phyloP scores from a whole-genome alignment of 257 asterid species.

The Misopates orontium region DNA sequence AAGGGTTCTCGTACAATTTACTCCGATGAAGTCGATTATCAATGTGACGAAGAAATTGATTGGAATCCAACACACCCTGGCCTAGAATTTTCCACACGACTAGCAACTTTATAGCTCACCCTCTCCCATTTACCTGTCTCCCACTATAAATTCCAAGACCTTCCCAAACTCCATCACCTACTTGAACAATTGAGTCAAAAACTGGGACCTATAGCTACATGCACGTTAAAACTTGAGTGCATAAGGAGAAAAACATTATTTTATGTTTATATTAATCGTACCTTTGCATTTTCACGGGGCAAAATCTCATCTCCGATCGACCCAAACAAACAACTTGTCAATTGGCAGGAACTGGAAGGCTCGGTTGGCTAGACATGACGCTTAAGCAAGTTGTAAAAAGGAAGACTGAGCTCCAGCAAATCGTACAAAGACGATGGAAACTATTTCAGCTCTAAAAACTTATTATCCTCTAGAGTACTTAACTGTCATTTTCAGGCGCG shows the following conservation, averaged over 20 bases:
- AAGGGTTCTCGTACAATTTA: no score
- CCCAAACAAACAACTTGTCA: slow-evolving; percentile 91
- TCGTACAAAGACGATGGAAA: slow-evolving; percentile 68
- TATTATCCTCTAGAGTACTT: slow-evolving; percentile 11
- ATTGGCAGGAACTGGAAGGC: slow-evolving; percentile 72
- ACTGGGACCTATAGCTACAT: slow-evolving; percentile 63
- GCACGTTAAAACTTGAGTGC: slow-evolving; percentile 21
- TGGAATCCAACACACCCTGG: no score
- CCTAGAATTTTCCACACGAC: no score
- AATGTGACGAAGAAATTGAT: no score
- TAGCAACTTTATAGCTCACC: not conserved
- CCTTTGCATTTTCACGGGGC: slow-evolving; percentile 96
- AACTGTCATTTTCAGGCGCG: slow-evolving; percentile 5
- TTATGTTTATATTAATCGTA: slow-evolving; percentile 42
- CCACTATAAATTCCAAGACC: slow-evolving; percentile 79
- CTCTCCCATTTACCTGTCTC: slow-evolving; percentile 58
- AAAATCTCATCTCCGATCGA: slow-evolving; percentile 78
- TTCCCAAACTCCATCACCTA: slow-evolving; percentile 96
- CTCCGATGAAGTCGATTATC: no score
- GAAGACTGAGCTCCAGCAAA: slow-evolving; percentile 82
- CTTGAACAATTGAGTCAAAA: slow-evolving; percentile 90
- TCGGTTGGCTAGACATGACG: slow-evolving; percentile 44
- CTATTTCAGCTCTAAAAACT: slow-evolving; percentile 49
- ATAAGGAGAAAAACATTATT: slow-evolving; percentile 11
- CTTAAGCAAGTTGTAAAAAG: slow-evolving; percentile 79